Evolutionary conservation across 495 filamentous ascomycete species (phyloP).

Genomic region (Penicillium chermesinum): DNA sequence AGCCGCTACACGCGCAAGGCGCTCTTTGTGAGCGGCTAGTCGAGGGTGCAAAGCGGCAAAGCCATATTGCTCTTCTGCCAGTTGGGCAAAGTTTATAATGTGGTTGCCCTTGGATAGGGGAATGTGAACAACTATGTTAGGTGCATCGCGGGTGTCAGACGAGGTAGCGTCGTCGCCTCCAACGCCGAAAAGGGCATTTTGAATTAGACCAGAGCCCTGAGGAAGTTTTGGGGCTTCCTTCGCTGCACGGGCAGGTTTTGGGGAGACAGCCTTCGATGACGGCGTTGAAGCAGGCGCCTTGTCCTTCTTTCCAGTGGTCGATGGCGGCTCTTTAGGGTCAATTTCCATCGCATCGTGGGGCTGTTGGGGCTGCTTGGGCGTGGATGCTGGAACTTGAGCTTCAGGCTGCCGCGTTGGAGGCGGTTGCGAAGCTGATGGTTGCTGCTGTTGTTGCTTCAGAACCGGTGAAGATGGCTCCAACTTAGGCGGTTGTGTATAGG

Average conservation of each 20-base stretch:
- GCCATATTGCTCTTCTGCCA: conserved; percentile 90
- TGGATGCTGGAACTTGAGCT: conserved; percentile 12
- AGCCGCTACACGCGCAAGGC: conserved; percentile 75
- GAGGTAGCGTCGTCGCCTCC: conserved; percentile 31
- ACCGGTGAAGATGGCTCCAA: conserved; percentile 19
- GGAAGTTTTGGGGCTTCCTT: conserved; percentile 55
- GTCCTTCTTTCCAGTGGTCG: conserved; percentile 29
- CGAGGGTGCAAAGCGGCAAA: conserved; percentile 91
- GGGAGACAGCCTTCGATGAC: conserved; percentile 54
- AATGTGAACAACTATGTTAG: conserved; percentile 80
- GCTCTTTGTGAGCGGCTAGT: conserved; percentile 75
- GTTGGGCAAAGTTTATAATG: conserved; percentile 89
- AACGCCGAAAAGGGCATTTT: conserved; percentile 54
- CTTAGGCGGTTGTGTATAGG: conserved; percentile 19
- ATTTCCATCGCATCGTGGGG: conserved; percentile 35
- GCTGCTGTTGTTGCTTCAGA: conserved; percentile 17
- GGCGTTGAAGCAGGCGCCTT: conserved; percentile 42
- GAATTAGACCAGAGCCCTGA: conserved; percentile 63
- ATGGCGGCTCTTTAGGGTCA: conserved; percentile 25
- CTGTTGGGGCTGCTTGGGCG: conserved; percentile 13
- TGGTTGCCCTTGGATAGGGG: conserved; percentile 75
- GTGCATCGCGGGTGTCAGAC: conserved; percentile 50
- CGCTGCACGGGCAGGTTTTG: conserved; percentile 48
- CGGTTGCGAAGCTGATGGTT: conserved; percentile 2
- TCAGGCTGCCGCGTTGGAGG: conserved; percentile 8